Evolutionary conservation across 192 early-diverging fungal species (phyloP).

Genomic region (Podila minutissima): DNA sequence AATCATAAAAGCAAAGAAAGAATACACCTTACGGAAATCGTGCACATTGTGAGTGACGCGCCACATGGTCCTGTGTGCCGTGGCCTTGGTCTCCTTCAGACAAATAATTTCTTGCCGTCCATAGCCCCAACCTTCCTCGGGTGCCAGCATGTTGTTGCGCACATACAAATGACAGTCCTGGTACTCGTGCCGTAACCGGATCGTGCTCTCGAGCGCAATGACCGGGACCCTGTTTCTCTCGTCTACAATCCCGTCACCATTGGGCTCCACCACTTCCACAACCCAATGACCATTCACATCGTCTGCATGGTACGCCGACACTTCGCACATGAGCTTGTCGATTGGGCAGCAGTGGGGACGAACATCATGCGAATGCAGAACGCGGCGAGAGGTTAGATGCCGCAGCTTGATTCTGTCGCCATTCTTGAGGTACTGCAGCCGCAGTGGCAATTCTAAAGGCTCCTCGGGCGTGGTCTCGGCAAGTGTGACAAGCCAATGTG

Average conservation of each 20-base stretch:
- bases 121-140: conserved; percentile 79
- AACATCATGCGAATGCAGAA: conserved; percentile 71
- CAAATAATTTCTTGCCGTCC: neutral
- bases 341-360: conserved; percentile 1
- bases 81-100: neutral
- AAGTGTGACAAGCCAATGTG: conserved; percentile 61
- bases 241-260: conserved; percentile 10
- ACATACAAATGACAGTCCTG: conserved; percentile 76
- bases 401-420: conserved; percentile 78
- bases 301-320: conserved; percentile 64
- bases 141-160: conserved; percentile 22
- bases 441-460: neutral
- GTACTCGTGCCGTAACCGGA: conserved; percentile 72
- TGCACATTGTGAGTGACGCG: neutral
- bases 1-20: neutral
- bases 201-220: conserved; percentile 61
- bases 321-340: neutral
- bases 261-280: conserved; percentile 69
- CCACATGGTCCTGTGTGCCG: neutral
- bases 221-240: conserved; percentile 21
- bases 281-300: conserved; percentile 86
- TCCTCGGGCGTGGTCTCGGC: neutral
- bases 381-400: conserved; percentile 60
- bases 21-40: neutral
- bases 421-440: conserved; percentile 61